A percentile compares a stretch with the other conserved stretches of the same genome.
These are phyloP conservation scores for Xylaria acuta DNA, from an alignment of 495 filamentous ascomycete species.

Conservation along the genomic window DNA sequence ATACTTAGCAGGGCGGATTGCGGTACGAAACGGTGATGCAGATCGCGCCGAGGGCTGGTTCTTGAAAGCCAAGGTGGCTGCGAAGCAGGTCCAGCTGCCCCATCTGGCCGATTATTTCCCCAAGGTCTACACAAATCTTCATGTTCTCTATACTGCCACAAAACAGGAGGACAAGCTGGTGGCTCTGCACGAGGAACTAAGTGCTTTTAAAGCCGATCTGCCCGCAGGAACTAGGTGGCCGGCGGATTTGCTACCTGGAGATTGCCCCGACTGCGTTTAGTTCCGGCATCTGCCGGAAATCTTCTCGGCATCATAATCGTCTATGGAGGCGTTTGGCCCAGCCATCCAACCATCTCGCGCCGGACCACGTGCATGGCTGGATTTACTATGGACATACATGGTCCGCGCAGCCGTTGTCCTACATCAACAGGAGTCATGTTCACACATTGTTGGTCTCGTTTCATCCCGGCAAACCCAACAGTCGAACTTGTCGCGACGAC, in stretches of 20 bases:
- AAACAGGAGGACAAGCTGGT: conserved; percentile 20
- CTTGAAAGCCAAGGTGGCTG: conserved; percentile 17
- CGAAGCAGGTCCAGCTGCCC: conserved; percentile 2
- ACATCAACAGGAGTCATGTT: neutral
- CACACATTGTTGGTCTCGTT: neutral
- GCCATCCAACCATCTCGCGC: neutral
- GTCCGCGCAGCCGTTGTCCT: neutral
- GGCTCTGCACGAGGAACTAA: conserved; percentile 9
- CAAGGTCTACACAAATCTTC: conserved; percentile 26
- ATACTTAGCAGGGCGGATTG: conserved; percentile 26
- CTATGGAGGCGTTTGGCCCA: neutral
- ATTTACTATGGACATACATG: neutral
- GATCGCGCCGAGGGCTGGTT: conserved; percentile 26
- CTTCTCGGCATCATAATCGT: neutral
- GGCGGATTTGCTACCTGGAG: conserved; percentile 7
- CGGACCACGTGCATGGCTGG: neutral
- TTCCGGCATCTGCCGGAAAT: neutral
- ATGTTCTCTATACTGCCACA: conserved; percentile 21
- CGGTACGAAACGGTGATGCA: conserved; percentile 23
- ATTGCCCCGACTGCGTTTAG: conserved; percentile 7
- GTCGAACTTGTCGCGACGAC: neutral
- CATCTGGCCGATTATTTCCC: conserved; percentile 16
- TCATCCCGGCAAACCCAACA: neutral
- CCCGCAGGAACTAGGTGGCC: conserved; percentile 6
- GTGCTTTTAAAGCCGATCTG: conserved; percentile 5